These are phyloP conservation scores for Tylopilus felleus DNA, from an alignment of 768 basidiomycete genomes.

Conservation along the genomic window DNA sequence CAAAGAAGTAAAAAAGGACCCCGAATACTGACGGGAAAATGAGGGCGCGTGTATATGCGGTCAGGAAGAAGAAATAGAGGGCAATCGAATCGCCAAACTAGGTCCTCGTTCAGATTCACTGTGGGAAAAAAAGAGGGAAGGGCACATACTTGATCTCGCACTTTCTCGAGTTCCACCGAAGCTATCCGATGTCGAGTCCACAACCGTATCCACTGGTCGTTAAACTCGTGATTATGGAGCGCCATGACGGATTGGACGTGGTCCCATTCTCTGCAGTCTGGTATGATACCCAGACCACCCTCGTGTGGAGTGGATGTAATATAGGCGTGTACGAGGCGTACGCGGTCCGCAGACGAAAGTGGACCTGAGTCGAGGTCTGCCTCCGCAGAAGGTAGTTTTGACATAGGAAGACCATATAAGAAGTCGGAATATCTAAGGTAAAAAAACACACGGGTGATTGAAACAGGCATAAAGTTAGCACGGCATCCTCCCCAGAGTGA, in stretches of 20 bases:
- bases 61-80: slow-evolving; percentile 87
- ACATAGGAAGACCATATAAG: slow-evolving; percentile 66
- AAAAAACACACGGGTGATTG: background rate
- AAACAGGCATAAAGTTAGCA: background rate
- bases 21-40: slow-evolving; percentile 74
- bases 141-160: slow-evolving; percentile 65
- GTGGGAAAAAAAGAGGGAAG: background rate
- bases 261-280: slow-evolving; percentile 69
- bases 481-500: background rate
- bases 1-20: slow-evolving; percentile 63
- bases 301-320: slow-evolving; percentile 69
- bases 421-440: slow-evolving; percentile 66
- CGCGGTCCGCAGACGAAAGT: slow-evolving; percentile 69
- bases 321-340: slow-evolving; percentile 73
- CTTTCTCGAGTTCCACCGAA: slow-evolving; percentile 59
- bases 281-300: slow-evolving; percentile 80
- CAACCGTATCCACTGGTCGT: slow-evolving; percentile 70
- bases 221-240: slow-evolving; percentile 80
- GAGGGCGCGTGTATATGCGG: slow-evolving; percentile 78
- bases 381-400: slow-evolving; percentile 40
- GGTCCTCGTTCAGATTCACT: background rate
- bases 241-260: slow-evolving; percentile 79
- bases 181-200: slow-evolving; percentile 70
- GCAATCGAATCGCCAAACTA: slow-evolving; percentile 81
- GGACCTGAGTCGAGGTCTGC: slow-evolving; percentile 43